Evolutionary conservation across 257 asterid genomes (phyloP).

Genomic region (Salvia miltiorrhiza): DNA sequence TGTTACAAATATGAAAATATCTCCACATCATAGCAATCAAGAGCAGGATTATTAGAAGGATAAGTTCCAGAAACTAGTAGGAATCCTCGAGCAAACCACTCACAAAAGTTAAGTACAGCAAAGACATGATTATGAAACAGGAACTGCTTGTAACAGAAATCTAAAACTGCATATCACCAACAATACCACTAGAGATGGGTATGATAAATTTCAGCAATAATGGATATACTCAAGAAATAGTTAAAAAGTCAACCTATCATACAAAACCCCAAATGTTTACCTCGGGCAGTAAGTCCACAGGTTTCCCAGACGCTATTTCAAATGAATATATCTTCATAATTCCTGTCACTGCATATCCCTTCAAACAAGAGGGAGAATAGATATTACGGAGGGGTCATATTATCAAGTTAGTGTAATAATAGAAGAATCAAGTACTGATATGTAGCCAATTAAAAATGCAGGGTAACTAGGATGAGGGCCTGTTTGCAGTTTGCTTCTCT

Average conservation of each 20-base stretch:
- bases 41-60: conserved; percentile 6
- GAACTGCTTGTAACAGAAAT: not conserved
- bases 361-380: conserved; percentile 31
- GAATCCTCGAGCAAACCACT: conserved; percentile 9
- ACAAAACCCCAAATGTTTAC: conserved; percentile 34
- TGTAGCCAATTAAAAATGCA: not conserved
- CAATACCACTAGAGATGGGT: not conserved
- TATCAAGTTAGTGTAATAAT: conserved; percentile 3
- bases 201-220: conserved; percentile 3
- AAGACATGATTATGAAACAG: not conserved
- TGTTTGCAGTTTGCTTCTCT: conserved; percentile 5
- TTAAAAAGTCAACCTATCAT: conserved; percentile 9
- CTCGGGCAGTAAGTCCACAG: conserved; percentile 88
- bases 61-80: not conserved
- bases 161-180: not conserved
- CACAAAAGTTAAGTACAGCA: not conserved
- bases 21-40: conserved; percentile 8
- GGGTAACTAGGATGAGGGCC: not conserved
- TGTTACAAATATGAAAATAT: conserved; percentile 19
- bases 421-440: not conserved
- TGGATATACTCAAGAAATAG: not conserved
- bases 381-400: conserved; percentile 11
- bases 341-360: conserved; percentile 92
- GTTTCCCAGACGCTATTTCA: conserved; percentile 91
- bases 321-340: conserved; percentile 88